Evolutionary conservation across 176 grass and related monocot species (phyloP).

Genomic region (Aegilops bicornis): DNA sequence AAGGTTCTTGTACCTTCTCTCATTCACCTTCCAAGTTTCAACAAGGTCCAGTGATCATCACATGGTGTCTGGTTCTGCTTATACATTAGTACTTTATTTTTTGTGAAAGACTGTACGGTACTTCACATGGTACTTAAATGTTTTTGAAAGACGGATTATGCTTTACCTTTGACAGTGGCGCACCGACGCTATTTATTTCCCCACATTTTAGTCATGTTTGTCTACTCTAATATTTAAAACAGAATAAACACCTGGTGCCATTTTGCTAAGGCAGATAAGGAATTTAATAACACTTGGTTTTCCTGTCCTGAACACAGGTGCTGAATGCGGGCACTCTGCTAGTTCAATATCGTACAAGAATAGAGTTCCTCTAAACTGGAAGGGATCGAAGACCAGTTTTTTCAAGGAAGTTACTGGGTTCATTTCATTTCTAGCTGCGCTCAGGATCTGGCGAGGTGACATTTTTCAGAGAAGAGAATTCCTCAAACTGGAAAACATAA

Average conservation of each 20-base stretch:
- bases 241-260: no score
- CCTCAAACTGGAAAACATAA: conserved; percentile 84
- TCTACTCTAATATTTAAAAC: no score
- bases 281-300: conserved; percentile 78
- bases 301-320: conserved; percentile 80
- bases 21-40: not conserved
- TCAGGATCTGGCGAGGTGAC: conserved; percentile 18
- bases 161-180: no score
- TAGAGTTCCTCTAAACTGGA: conserved; percentile 31
- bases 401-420: no score
- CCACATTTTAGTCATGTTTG: no score
- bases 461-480: conserved; percentile 83
- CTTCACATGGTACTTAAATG: no score
- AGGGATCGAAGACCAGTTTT: no score
- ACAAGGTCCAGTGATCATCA: not conserved
- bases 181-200: no score
- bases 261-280: conserved; percentile 64
- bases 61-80: not conserved
- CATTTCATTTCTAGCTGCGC: no score
- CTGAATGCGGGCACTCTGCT: conserved; percentile 73
- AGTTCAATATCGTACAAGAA: conserved; percentile 62
- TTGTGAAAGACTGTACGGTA: not conserved
- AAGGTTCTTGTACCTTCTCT: not conserved
- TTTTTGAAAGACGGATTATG: no score
- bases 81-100: not conserved